These are phyloP conservation scores for Pseudogymnoascus sp. DNA, from an alignment of 2,329 filamentous ascomycete genomes.

Conservation along the genomic window DNA sequence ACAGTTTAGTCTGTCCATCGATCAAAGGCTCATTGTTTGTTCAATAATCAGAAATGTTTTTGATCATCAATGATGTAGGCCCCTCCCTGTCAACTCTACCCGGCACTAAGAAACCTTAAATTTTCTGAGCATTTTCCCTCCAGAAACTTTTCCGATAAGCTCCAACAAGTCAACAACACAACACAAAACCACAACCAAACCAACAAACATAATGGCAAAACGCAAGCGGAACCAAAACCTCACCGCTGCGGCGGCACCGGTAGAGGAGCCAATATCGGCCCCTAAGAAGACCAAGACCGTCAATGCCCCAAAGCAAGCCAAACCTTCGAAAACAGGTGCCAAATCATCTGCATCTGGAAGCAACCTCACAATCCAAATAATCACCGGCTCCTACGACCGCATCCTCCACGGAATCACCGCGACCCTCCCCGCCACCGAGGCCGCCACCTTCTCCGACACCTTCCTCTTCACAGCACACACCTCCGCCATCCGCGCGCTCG, in stretches of 20 bases:
- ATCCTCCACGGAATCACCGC: constrained; percentile 85
- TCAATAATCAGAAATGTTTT: not conserved
- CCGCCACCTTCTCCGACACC: constrained; percentile 69
- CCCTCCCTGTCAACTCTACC: constrained; percentile 6
- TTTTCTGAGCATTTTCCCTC: constrained; percentile 1
- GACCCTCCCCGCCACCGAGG: constrained; percentile 42
- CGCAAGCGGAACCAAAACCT: constrained; percentile 5
- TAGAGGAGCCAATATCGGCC: not conserved
- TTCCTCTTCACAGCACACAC: constrained; percentile 94
- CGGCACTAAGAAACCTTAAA: constrained; percentile 10
- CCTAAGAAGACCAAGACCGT: constrained; percentile 8
- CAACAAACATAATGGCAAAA: constrained; percentile 4
- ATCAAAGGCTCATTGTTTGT: not conserved
- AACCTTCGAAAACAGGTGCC: not conserved
- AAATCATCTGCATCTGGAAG: constrained; percentile 19
- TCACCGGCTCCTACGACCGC: constrained; percentile 90
- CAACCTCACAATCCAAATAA: constrained; percentile 67
- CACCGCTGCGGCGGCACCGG: not conserved
- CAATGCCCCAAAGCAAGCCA: not conserved
- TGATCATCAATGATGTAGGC: not conserved
- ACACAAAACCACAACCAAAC: not conserved
- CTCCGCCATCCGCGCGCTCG: constrained; percentile 82
- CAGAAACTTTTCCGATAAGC: constrained; percentile 7
- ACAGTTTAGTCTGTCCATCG: not conserved
- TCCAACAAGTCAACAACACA: not conserved